Evolutionary conservation across 2,329 filamentous ascomycete species (phyloP), one percentile per base, ranked within the genome.

Genomic region (Diaporthe sp.): DNA sequence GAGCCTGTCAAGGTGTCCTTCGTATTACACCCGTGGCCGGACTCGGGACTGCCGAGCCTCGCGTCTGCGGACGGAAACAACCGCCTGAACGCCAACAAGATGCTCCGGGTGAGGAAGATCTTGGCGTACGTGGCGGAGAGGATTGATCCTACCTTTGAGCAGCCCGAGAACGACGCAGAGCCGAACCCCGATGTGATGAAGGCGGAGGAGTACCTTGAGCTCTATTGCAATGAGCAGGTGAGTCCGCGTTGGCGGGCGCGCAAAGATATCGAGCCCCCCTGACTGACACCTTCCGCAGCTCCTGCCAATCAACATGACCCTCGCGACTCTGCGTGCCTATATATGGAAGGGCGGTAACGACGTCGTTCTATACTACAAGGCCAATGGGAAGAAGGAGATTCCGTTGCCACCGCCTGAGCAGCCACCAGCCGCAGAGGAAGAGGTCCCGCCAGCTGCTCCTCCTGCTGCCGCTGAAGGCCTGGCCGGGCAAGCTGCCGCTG

Each of bases 1-100:
- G 97, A 98, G n/a, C 92, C 96, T 1, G 91, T 96, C 79, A 99
- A 99, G 88, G 93, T 98, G n/a, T 96, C 95, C 4, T 99, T 99
- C 81, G 90, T 98, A 22, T 88, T 99, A 34, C 92, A 97, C 79
- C 96, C 97, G 0, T 95, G 91, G 86, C 89, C 94, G 80, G 93
- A 95, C 78, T 85, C 89, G 37, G 75, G 70, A 3, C 86, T 98
- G 71, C 95, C 95, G 0, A 90, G 89, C 73, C 93, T 98, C 68
- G 91, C 93, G 44, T 90, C 92, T 34, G 85, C 91, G 5, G 95
- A 98, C 81, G 93, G 93, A 71, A 98, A 96, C 83, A 96, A 96
- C 79, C 93, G 97, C 34, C 89, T 99, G 71, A 99, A 98, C 82
- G 97, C 97, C 15, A 99, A 98, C 82, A 92, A 96, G 73, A 98